A percentile compares a stretch with the other conserved stretches of the same genome.
Conservation (phyloP, 2,329 filamentous ascomycete genomes). For the Macroventuria anomochaeta region DNA sequence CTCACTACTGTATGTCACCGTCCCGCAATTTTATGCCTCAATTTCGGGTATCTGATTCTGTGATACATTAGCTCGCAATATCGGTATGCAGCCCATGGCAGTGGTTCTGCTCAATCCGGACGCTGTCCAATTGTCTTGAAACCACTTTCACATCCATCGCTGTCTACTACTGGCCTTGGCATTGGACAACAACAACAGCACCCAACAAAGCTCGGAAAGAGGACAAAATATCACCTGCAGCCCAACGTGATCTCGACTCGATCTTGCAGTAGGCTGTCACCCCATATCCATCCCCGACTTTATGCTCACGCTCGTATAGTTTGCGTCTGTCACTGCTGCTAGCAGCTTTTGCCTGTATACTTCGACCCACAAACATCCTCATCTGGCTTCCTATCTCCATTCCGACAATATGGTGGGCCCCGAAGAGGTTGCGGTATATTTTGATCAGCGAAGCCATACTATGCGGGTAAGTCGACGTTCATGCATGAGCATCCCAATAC, state of each 20-base stretch:
- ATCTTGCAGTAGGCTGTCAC: conserved; percentile 35
- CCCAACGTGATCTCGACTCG: conserved; percentile 42
- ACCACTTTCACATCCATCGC: conserved; percentile 83
- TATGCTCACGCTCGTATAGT: conserved; percentile 40
- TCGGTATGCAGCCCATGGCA: conserved; percentile 86
- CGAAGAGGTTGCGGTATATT: conserved; percentile 55
- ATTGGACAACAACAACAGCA: conserved; percentile 54
- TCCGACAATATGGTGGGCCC: conserved; percentile 57
- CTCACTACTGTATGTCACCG: conserved; percentile 70
- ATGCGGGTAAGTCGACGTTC: conserved; percentile 57
- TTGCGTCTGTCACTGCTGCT: conserved; percentile 68
- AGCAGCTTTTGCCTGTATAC: conserved; percentile 80
- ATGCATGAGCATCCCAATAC: conserved; percentile 3
- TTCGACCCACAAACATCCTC: conserved; percentile 87
- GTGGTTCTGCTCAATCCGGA: conserved; percentile 92
- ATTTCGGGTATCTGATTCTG: conserved; percentile 31
- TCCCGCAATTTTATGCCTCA: conserved; percentile 19
- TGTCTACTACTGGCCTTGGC: conserved; percentile 87
- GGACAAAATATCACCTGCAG: conserved; percentile 42
- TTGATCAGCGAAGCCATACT: conserved; percentile 69
- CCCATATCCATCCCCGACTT: conserved; percentile 12
- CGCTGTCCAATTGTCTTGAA: conserved; percentile 93
- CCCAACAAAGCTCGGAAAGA: conserved; percentile 21
- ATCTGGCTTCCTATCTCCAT: conserved; percentile 77
- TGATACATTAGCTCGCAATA: conserved; percentile 66